phyloP scores from a whole-genome alignment of 2,329 filamentous ascomycete genomes.

The Paradendryphiella salina region DNA sequence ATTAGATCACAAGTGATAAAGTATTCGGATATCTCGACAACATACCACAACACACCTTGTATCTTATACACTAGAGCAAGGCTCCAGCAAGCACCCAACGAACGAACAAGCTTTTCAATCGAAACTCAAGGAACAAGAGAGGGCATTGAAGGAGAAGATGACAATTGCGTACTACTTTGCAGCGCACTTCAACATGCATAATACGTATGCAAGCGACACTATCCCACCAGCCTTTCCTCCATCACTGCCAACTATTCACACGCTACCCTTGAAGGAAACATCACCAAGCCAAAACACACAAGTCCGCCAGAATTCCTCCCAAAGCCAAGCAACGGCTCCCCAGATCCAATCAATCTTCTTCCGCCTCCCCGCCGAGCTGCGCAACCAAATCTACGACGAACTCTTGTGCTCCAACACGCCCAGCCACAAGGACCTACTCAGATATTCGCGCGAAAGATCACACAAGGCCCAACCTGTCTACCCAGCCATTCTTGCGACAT shows the following conservation, averaged over 20 bases:
- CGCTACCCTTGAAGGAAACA: constrained; percentile 4
- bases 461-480: constrained; percentile 33
- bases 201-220: neutral
- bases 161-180: constrained; percentile 27
- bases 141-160: constrained; percentile 8
- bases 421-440: constrained; percentile 10
- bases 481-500: constrained; percentile 49
- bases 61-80: neutral
- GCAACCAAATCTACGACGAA: constrained; percentile 59
- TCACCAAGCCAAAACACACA: neutral
- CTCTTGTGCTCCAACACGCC: constrained; percentile 40
- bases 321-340: constrained; percentile 4
- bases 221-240: neutral
- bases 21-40: neutral
- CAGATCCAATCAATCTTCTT: constrained; percentile 40
- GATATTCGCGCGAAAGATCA: neutral
- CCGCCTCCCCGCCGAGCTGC: constrained; percentile 62
- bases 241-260: neutral
- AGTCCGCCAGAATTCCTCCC: neutral
- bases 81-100: neutral
- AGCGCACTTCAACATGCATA: constrained; percentile 24
- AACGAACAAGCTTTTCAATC: neutral
- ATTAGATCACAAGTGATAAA: neutral
- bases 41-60: neutral
- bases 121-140: neutral